A percentile compares a stretch with the other conserved stretches of the same genome.
These are phyloP conservation scores for Rhizopogon rudus DNA, from an alignment of 768 basidiomycete species.

Conservation along the genomic window DNA sequence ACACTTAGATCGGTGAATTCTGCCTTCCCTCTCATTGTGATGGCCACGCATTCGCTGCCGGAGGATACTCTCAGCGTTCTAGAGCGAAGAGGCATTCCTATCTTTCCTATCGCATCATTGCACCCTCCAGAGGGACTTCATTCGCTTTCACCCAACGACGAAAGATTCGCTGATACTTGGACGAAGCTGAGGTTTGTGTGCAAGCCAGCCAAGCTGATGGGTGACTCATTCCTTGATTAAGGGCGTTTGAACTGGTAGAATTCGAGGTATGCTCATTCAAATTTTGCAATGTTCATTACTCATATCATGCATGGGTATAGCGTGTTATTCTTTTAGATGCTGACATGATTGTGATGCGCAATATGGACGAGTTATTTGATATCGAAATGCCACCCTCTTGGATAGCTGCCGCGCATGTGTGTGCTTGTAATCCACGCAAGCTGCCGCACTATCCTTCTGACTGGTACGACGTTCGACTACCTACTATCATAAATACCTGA, in stretches of 20 bases:
- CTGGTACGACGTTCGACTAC: slow-evolving; percentile 45
- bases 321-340: slow-evolving; percentile 79
- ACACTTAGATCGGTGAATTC: slow-evolving; percentile 50
- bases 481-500: neutral
- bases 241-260: slow-evolving; percentile 60
- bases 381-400: slow-evolving; percentile 53
- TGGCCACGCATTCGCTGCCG: slow-evolving; percentile 61
- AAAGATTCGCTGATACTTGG: slow-evolving; percentile 62
- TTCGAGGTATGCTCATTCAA: slow-evolving; percentile 51
- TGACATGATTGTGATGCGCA: slow-evolving; percentile 80
- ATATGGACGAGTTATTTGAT: slow-evolving; percentile 76
- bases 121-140: slow-evolving; percentile 41
- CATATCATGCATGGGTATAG: slow-evolving; percentile 30
- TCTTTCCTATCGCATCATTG: slow-evolving; percentile 57
- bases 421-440: slow-evolving; percentile 90
- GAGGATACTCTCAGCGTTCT: slow-evolving; percentile 48
- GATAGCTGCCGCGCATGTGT: slow-evolving; percentile 88
- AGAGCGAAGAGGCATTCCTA: slow-evolving; percentile 43
- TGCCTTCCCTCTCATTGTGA: slow-evolving; percentile 73
- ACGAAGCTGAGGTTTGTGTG: slow-evolving; percentile 45
- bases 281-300: neutral
- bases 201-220: neutral
- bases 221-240: slow-evolving; percentile 19
- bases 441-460: slow-evolving; percentile 83
- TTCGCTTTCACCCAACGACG: slow-evolving; percentile 31